These are phyloP conservation scores for Trichoderma erinaceum DNA, from an alignment of 495 filamentous ascomycete genomes.

Conservation along the genomic window DNA sequence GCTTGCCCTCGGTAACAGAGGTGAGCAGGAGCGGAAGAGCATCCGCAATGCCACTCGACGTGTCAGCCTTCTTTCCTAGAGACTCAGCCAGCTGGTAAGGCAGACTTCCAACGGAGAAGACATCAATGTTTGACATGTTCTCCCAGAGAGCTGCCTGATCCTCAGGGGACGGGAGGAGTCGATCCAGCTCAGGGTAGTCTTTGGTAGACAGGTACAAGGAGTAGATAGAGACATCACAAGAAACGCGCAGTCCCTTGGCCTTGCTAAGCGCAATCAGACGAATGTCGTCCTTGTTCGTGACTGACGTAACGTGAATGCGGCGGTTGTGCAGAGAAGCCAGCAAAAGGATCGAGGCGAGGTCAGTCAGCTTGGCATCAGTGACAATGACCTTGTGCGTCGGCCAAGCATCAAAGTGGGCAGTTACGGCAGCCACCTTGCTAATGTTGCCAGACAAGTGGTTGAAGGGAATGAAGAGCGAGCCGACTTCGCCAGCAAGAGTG, in stretches of 20 bases:
- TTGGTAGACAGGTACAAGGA: constrained; percentile 70
- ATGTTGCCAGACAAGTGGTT: constrained; percentile 82
- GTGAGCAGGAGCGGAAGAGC: constrained; percentile 72
- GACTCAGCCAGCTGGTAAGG: constrained; percentile 69
- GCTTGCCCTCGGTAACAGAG: constrained; percentile 66
- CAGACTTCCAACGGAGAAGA: constrained; percentile 77
- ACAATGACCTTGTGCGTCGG: constrained; percentile 76
- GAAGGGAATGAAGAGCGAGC: constrained; percentile 82
- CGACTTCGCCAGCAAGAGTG: constrained; percentile 66
- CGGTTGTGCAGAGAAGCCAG: constrained; percentile 77
- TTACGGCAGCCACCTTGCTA: constrained; percentile 77
- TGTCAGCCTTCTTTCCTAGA: constrained; percentile 43
- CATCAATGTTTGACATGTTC: constrained; percentile 68
- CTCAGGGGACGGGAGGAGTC: constrained; percentile 57
- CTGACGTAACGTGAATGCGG: constrained; percentile 77
- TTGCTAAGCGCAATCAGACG: constrained; percentile 73
- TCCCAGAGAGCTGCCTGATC: constrained; percentile 79
- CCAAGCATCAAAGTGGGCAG: constrained; percentile 76
- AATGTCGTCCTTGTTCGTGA: constrained; percentile 79
- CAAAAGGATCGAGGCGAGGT: constrained; percentile 72
- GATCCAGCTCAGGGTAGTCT: constrained; percentile 61
- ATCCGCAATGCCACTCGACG: constrained; percentile 64
- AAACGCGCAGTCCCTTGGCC: constrained; percentile 75
- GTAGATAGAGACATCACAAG: constrained; percentile 78
- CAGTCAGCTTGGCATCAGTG: constrained; percentile 78